Conservation (phyloP, 768 basidiomycete genomes). For the Rubroboletus satanas region DNA sequence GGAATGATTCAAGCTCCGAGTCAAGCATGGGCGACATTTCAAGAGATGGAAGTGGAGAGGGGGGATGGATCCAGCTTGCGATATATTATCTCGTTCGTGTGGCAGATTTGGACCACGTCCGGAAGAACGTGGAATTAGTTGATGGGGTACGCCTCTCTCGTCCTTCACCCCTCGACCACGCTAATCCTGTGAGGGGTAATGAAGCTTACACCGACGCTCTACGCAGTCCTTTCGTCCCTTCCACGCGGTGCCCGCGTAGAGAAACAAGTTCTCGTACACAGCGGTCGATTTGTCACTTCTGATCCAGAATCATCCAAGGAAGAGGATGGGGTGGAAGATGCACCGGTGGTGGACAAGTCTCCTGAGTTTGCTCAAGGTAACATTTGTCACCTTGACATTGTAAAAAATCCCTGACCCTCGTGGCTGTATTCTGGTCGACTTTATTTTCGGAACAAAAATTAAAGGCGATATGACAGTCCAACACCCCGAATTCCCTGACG, state of each 20-base stretch:
- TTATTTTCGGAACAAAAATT: neutral
- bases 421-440: neutral
- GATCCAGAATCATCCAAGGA: constrained; percentile 21
- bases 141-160: constrained; percentile 17
- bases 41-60: constrained; percentile 19
- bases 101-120: constrained; percentile 39
- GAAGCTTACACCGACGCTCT: constrained; percentile 44
- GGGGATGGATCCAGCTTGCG: constrained; percentile 57
- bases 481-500: constrained; percentile 2
- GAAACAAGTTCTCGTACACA: constrained; percentile 72
- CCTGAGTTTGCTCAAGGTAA: constrained; percentile 44
- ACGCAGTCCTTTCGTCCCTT: constrained; percentile 57
- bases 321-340: constrained; percentile 41
- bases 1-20: constrained; percentile 11
- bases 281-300: constrained; percentile 47
- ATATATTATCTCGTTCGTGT: constrained; percentile 66
- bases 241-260: constrained; percentile 73
- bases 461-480: constrained; percentile 14
- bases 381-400: neutral
- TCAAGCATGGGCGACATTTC: constrained; percentile 33
- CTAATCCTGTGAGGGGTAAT: constrained; percentile 1
- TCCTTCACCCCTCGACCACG: neutral
- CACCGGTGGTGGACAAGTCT: constrained; percentile 27
- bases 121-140: constrained; percentile 33
- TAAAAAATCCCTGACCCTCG: neutral